Percentiles rank a stretch among this genome's conserved stretches.
These are phyloP conservation scores for Diaporthe vexans DNA, from an alignment of 2,329 filamentous ascomycete genomes.

Conservation along the genomic window DNA sequence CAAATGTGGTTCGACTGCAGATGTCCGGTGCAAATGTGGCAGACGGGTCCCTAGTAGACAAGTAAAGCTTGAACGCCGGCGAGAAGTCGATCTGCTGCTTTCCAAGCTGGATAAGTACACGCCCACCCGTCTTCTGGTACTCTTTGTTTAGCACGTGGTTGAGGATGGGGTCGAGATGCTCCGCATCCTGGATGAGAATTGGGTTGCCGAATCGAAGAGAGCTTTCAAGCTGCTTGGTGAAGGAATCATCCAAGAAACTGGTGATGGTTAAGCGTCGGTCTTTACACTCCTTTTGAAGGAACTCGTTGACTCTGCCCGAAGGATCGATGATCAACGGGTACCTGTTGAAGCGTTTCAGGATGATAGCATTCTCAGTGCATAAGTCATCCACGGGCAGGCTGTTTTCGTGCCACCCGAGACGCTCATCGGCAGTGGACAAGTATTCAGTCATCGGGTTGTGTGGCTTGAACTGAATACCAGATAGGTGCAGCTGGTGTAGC, in stretches of 20 bases:
- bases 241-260: conserved; percentile 97
- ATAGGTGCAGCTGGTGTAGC: conserved; percentile 91
- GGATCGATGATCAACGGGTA: conserved; percentile 99
- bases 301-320: conserved; percentile 93
- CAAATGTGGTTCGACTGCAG: conserved; percentile 97
- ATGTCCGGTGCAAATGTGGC: conserved; percentile 96
- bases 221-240: conserved; percentile 97
- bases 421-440: conserved; percentile 94
- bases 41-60: conserved; percentile 96
- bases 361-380: conserved; percentile 98
- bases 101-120: conserved; percentile 97
- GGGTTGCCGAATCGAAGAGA: conserved; percentile 97
- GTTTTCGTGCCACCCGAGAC: conserved; percentile 95
- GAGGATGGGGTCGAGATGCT: conserved; percentile 95
- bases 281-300: conserved; percentile 94
- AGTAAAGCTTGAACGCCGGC: conserved; percentile 92
- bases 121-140: conserved; percentile 97
- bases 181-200: conserved; percentile 97
- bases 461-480: conserved; percentile 93
- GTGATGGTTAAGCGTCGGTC: conserved; percentile 95
- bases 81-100: conserved; percentile 99
- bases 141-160: conserved; percentile 99
- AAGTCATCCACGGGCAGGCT: conserved; percentile 94
- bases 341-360: conserved; percentile 97
- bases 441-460: conserved; percentile 97